Evolutionary conservation across 2,329 filamentous ascomycete genomes (phyloP).

Genomic region (Fusarium palustre): DNA sequence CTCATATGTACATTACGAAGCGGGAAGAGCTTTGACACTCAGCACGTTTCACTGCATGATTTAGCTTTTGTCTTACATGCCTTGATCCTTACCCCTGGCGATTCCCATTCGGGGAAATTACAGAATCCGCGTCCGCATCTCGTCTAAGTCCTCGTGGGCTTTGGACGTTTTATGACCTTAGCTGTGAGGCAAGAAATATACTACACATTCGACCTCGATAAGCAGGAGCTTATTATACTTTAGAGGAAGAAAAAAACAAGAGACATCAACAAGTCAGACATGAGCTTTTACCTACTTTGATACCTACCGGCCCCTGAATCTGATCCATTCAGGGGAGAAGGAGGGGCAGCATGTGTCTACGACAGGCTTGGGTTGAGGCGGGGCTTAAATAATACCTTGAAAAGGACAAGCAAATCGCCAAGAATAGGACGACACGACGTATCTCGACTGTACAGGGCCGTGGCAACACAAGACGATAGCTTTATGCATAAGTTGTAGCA

Average conservation of each 20-base stretch:
- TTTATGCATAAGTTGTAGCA: conserved; percentile 2
- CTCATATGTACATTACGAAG: conserved; percentile 11
- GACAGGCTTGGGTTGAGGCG: conserved; percentile 28
- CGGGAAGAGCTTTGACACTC: conserved; percentile 18
- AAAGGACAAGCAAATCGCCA: conserved; percentile 11
- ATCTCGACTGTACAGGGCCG: conserved; percentile 3
- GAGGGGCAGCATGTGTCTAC: conserved; percentile 36
- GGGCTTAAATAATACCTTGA: conserved; percentile 27
- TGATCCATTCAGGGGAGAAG: not conserved
- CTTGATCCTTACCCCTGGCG: conserved; percentile 8
- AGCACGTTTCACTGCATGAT: conserved; percentile 23
- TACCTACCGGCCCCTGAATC: too few relatives aligned
- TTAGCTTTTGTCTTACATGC: conserved; percentile 9
- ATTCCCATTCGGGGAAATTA: conserved; percentile 15
- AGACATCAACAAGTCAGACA: not conserved
- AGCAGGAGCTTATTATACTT: not conserved
- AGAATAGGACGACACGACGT: conserved; percentile 5
- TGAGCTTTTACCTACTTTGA: not conserved
- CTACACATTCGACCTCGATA: conserved; percentile 6
- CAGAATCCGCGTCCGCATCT: not conserved
- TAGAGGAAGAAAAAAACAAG: not conserved
- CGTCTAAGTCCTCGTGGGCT: conserved; percentile 11
- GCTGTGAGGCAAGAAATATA: not conserved
- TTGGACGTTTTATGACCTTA: not conserved
- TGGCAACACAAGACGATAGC: not conserved